phyloP scores from a whole-genome alignment of 768 basidiomycete genomes.

The Thelephora ganbajun region DNA sequence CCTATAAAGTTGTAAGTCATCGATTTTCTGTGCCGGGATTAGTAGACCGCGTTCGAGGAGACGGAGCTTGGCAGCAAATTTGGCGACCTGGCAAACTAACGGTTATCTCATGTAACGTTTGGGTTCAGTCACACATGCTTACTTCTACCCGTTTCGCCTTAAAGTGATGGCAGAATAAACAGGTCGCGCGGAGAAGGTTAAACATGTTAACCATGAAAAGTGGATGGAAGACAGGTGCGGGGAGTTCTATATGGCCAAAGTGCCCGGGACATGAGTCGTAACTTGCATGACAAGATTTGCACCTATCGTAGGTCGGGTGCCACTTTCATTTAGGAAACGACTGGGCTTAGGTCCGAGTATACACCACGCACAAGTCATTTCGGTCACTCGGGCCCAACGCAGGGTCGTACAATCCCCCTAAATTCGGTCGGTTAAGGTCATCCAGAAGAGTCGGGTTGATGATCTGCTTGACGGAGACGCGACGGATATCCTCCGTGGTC shows the following conservation, averaged over 20 bases:
- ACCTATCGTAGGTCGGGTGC: conserved; percentile 32
- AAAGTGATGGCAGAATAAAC: conserved; percentile 91
- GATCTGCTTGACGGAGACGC: conserved; percentile 96
- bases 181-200: conserved; percentile 73
- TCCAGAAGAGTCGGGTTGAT: conserved; percentile 88
- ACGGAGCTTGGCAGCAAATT: conserved; percentile 76
- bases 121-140: conserved; percentile 12
- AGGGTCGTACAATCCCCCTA: conserved; percentile 90
- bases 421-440: conserved; percentile 84
- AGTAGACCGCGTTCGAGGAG: conserved; percentile 84
- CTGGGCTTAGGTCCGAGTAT: background rate
- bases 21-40: conserved; percentile 64
- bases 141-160: conserved; percentile 68
- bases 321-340: conserved; percentile 3
- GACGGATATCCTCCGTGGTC: conserved; percentile 71
- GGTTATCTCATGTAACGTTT: background rate
- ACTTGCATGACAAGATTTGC: conserved; percentile 82
- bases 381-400: conserved; percentile 82
- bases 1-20: conserved; percentile 42
- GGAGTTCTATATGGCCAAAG: conserved; percentile 95
- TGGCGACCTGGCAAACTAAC: conserved; percentile 43
- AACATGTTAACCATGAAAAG: conserved; percentile 89
- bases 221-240: conserved; percentile 91
- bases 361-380: conserved; percentile 70
- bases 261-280: conserved; percentile 97